Evolutionary conservation across 805 yeast species (phyloP).

Genomic region (Ogataea angusta): DNA sequence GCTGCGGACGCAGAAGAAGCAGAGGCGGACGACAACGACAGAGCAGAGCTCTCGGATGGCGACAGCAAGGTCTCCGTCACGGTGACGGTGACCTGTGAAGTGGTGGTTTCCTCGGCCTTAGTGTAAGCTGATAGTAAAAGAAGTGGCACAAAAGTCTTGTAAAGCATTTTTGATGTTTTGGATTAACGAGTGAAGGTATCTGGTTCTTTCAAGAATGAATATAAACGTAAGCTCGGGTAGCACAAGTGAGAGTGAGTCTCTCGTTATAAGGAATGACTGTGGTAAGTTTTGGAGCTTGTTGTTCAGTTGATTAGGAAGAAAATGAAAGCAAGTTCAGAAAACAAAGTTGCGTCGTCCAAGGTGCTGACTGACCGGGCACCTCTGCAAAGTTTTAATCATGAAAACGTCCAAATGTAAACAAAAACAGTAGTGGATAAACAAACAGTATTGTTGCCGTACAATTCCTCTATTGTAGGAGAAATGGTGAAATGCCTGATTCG

Average conservation of each 20-base stretch:
- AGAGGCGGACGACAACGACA: slow-evolving; percentile 20
- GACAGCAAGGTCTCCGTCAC: slow-evolving; percentile 45
- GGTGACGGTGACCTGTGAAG: slow-evolving; percentile 42
- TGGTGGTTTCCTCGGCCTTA: slow-evolving; percentile 37
- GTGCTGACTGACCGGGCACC: slow-evolving; percentile 1
- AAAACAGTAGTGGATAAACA: slow-evolving; percentile 5
- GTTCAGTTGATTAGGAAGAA: slow-evolving; percentile 7
- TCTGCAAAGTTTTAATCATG: slow-evolving; percentile 7
- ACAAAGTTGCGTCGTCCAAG: neutral
- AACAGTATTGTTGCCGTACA: neutral
- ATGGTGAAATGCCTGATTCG: neutral
- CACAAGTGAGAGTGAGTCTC: slow-evolving; percentile 7
- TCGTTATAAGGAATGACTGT: slow-evolving; percentile 31
- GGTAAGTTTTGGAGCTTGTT: slow-evolving; percentile 25
- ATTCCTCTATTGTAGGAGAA: neutral
- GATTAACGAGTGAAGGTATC: neutral
- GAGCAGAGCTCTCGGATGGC: slow-evolving; percentile 41
- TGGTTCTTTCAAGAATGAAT: neutral
- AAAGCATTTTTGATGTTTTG: slow-evolving; percentile 19
- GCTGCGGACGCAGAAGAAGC: slow-evolving; percentile 22
- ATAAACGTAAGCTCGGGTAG: slow-evolving; percentile 2
- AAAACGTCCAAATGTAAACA: slow-evolving; percentile 13
- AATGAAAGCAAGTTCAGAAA: neutral
- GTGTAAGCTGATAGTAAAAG: slow-evolving; percentile 24
- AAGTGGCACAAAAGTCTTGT: slow-evolving; percentile 26